Conservation (phyloP, 116 monocot genomes). For the Dioscorea cayenensis region DNA sequence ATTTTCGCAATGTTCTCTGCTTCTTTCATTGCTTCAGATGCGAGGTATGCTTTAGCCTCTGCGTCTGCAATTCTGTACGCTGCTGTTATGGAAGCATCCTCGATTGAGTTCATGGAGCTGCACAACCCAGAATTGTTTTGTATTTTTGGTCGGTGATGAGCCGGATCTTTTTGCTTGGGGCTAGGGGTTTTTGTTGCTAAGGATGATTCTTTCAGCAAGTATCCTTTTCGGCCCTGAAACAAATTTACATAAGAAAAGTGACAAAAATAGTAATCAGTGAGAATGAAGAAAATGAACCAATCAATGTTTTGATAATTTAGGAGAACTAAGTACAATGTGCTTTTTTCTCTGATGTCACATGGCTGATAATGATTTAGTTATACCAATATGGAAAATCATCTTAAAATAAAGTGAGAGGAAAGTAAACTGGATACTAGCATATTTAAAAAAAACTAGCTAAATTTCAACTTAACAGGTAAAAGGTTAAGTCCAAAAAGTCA, state of each 20-base stretch:
- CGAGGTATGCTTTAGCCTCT: constrained; percentile 72
- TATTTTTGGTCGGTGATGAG: constrained; percentile 18
- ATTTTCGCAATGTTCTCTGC: constrained; percentile 54
- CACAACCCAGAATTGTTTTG: constrained; percentile 13
- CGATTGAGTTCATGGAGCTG: constrained; percentile 9
- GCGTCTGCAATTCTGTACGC: constrained; percentile 76
- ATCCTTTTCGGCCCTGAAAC: constrained; percentile 51
- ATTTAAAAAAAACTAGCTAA: too few relatives aligned
- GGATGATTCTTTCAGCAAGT: constrained; percentile 52
- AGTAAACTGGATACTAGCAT: too few relatives aligned
- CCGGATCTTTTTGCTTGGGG: constrained; percentile 59
- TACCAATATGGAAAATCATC: too few relatives aligned
- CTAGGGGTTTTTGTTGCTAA: constrained; percentile 50
- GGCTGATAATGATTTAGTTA: too few relatives aligned
- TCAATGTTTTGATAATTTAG: background rate
- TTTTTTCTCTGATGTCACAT: too few relatives aligned
- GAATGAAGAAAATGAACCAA: background rate
- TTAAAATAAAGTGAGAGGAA: too few relatives aligned
- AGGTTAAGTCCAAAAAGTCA: too few relatives aligned
- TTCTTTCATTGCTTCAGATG: constrained; percentile 72
- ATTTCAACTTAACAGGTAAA: too few relatives aligned
- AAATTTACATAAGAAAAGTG: background rate
- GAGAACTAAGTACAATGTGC: background rate
- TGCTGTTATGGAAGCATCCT: constrained; percentile 36
- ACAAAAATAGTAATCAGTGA: background rate